Evolutionary conservation across 1,139 yeast species (phyloP), one percentile per base, ranked within the genome.

Genomic region (Scheffersomyces insectosa): DNA sequence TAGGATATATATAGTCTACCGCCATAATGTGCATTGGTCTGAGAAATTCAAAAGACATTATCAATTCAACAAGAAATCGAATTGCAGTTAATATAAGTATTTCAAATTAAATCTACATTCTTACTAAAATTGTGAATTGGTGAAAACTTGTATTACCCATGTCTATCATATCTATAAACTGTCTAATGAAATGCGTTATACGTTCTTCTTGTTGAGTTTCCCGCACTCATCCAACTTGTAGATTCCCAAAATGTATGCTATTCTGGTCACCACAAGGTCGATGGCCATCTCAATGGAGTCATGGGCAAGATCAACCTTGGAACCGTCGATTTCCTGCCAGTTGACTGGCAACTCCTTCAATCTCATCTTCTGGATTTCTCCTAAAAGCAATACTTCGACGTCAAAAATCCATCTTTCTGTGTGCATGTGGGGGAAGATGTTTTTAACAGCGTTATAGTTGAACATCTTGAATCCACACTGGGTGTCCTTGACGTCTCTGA

Each of bases 331-430:
- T 66, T 93, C 99, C 63, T 90, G 97, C 99, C 99, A 93, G 50
- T 87, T 87, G 35, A 93, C 89, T 11, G 97, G 84, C 28, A 90
- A 80, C 66, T 93, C 99, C 40, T 68, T 68, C 42, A 91, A 76
- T 6, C 78, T 74, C 38, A 91, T 83, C 1, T 65, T 56, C 61
- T 88, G 90, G 48, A 88, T 72, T 52, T 81, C 79, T 2, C 93
- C 97, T 47, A 95, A 70, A 49, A 93, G 79, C 50, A 93, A 73
- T 14, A 93, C 81, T 66, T 93, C 99, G 36, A 93, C 98, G 60
- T 93, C 99, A 63, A 93, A 93, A 34, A 95, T 93, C 99, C 99
- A 93, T 44, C 99, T 82, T 65, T 93, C 99, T 11, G 96, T 91
- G 63, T 93, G 98, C 88, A 95, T 81, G 53, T 79, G 85, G 4